A percentile compares a stretch with the other conserved stretches of the same genome.
These are phyloP conservation scores for Polyporus tsugae DNA, from an alignment of 1,284 basidiomycete species.

Conservation along the genomic window DNA sequence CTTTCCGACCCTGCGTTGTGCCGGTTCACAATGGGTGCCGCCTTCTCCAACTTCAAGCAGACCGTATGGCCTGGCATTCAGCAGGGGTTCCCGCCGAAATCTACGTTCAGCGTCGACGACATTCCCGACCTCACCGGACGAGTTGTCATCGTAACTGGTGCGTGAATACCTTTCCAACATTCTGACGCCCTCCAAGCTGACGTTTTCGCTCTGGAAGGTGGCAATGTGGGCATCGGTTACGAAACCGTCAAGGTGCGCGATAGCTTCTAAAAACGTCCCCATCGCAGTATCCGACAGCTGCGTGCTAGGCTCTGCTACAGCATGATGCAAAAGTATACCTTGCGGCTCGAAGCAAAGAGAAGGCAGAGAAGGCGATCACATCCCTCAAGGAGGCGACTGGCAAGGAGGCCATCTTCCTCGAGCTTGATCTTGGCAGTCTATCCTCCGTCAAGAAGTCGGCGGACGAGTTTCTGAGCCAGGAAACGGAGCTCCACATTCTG, in stretches of 20 bases:
- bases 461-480: constrained; percentile 52
- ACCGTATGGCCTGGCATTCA: not conserved
- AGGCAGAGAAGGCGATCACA: constrained; percentile 52
- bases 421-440: constrained; percentile 58
- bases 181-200: not conserved
- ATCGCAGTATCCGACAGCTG: not conserved
- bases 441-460: constrained; percentile 50
- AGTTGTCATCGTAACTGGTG: constrained; percentile 53
- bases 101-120: constrained; percentile 53
- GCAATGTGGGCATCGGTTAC: constrained; percentile 52
- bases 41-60: constrained; percentile 13
- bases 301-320: constrained; percentile 47
- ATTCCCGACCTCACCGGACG: constrained; percentile 61
- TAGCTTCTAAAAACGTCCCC: not conserved
- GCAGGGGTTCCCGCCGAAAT: constrained; percentile 46
- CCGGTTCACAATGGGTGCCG: constrained; percentile 11
- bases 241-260: constrained; percentile 40
- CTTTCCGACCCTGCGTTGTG: not conserved
- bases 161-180: not conserved
- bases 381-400: constrained; percentile 48
- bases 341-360: constrained; percentile 49
- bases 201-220: constrained; percentile 36
- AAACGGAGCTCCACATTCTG: constrained; percentile 56
- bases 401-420: constrained; percentile 51
- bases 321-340: constrained; percentile 62